phyloP scores from a whole-genome alignment of 2,329 filamentous ascomycete genomes.

The Biscogniauxia sp. region DNA sequence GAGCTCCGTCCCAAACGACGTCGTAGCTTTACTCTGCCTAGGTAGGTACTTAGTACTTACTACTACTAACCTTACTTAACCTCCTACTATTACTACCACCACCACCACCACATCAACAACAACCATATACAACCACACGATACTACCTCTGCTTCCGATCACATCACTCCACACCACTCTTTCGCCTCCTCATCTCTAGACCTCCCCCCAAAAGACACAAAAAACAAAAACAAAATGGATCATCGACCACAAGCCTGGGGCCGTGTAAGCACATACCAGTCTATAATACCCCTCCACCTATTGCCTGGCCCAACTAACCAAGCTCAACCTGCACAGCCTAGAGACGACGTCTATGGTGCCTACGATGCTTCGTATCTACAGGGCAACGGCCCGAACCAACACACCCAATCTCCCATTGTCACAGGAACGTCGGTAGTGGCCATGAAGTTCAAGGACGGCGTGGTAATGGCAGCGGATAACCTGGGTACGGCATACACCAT shows the following conservation, averaged over 20 bases:
- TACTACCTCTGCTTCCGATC: not conserved
- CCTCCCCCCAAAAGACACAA: not conserved
- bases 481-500: conserved; percentile 60
- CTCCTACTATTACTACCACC: conserved; percentile 12
- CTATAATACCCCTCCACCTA: not conserved
- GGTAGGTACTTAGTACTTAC: conserved; percentile 26
- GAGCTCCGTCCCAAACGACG: not conserved
- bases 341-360: conserved; percentile 93
- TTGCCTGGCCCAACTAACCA: conserved; percentile 29
- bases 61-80: conserved; percentile 12
- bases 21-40: not conserved
- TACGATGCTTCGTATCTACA: conserved; percentile 89
- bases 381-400: conserved; percentile 67
- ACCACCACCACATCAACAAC: conserved; percentile 12
- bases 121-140: no score
- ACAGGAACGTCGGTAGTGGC: conserved; percentile 95
- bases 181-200: conserved; percentile 5
- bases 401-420: conserved; percentile 90
- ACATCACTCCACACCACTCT: conserved; percentile 4
- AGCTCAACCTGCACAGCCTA: conserved; percentile 61
- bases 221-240: conserved; percentile 51
- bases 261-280: conserved; percentile 52
- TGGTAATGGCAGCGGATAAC: conserved; percentile 96
- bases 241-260: conserved; percentile 73
- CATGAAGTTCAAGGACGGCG: conserved; percentile 93